A percentile compares a stretch with the other conserved stretches of the same genome.
Evolutionary conservation across 2,329 filamentous ascomycete species (phyloP).

Genomic region (Claviceps cyperi): DNA sequence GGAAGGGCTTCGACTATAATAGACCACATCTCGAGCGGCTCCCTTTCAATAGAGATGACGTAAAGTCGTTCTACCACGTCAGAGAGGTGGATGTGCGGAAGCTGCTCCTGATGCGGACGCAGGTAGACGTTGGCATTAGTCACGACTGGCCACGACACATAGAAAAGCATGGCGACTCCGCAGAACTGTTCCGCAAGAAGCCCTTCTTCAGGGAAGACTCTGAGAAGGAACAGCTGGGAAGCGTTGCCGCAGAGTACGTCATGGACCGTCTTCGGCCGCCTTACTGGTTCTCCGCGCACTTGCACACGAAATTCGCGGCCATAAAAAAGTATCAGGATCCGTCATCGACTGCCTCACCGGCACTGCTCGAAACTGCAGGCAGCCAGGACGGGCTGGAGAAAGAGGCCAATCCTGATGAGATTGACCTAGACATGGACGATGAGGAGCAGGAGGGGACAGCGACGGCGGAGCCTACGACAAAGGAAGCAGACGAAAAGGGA

Average conservation of each 20-base stretch:
- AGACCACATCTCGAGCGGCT: slow-evolving; percentile 74
- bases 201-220: slow-evolving; percentile 64
- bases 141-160: slow-evolving; percentile 90
- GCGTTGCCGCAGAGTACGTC: slow-evolving; percentile 61
- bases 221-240: slow-evolving; percentile 60
- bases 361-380: not conserved
- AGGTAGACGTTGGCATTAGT: slow-evolving; percentile 81
- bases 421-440: slow-evolving; percentile 51
- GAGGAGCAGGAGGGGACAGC: slow-evolving; percentile 11
- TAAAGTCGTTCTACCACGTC: slow-evolving; percentile 78
- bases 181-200: slow-evolving; percentile 58
- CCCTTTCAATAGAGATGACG: slow-evolving; percentile 64
- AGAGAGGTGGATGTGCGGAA: slow-evolving; percentile 86
- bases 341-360: not conserved
- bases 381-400: slow-evolving; percentile 1
- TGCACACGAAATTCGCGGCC: slow-evolving; percentile 80
- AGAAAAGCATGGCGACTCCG: slow-evolving; percentile 61
- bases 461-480: slow-evolving; percentile 1
- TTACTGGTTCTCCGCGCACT: slow-evolving; percentile 87
- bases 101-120: slow-evolving; percentile 67
- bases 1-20: slow-evolving; percentile 79
- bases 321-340: slow-evolving; percentile 39
- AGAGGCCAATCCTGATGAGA: slow-evolving; percentile 48
- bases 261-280: slow-evolving; percentile 68
- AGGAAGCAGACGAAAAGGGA: too few relatives aligned